Base-by-base conservation (phyloP, 139 green algal genomes). In the Dunaliella sp. region DNA sequence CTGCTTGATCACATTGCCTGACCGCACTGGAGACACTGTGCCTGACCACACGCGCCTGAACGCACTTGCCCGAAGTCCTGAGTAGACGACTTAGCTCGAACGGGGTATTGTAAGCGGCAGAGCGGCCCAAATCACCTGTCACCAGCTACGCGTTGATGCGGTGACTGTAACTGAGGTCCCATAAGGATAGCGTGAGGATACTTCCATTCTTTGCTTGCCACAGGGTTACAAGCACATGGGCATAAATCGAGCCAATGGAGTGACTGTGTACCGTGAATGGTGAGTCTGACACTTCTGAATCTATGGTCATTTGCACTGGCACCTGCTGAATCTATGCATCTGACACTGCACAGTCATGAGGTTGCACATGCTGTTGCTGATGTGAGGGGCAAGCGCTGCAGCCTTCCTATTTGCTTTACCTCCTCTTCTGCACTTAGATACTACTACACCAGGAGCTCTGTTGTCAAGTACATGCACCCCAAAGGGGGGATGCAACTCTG, bases 191-290 rank as follows among this genome's bases (percentile, higher is more conserved):
- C 38, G 48, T 28, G 21, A 21, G 59, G 37, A 22, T 36, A 79
- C 58, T 32, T 83, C 75, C 36, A 73, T 81, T 36, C 65, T 75
- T 38, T 65, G 21, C 24, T 83, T 77, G 33, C 36, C 83, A 16
- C 78, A 92, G 82, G 96, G 96, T 28, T 96, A 97, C 91, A 80
- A 97, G 85, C 88, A 89, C 12, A 91, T 97, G 77, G 96, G 96
- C 0, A 94, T 99, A 87, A 93, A 77, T 0, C 83, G 91, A 0
- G 89, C 92, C 58, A 86, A 88, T 37, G 89, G 88, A 37, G 77
- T 79, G 32, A 95, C 91, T 12, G 88, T 95, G 36, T 98, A 97
- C 87, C 90, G 95, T 0, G 97, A 99, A 90, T 99, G 97, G 97
- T 91, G 90, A 1, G 97, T 97, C 0, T 95, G 25, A 79, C 21